Base-by-base conservation (phyloP, 176 grass and related monocot genomes). In the Hsuehochloa calcarea region DNA sequence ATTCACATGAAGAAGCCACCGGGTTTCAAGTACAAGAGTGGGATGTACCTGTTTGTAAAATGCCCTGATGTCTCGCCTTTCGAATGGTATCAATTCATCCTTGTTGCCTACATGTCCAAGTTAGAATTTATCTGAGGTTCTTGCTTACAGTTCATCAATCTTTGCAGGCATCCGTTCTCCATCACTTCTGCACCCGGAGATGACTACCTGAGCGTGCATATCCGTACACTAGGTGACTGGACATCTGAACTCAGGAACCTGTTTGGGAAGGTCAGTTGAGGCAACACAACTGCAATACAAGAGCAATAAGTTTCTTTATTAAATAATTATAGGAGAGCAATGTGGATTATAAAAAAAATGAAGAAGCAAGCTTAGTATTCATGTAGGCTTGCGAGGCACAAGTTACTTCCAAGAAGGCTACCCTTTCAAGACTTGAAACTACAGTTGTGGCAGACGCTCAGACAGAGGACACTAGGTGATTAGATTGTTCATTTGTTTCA, bases 41-140 rank as follows among this genome's bases (percentile, higher is more conserved):
- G 97, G 80, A 99, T 99, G 97, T 99, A 99, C 84, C 88, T 99
- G 17, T 99, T 99, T 85, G 91, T 99, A 19, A 99, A 99, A 73
- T 94, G 91, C 64, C 97, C 97, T 25, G 97, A 99, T 73, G 90
- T 99, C 52, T 96, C 97, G 8, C 97, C 97, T 74, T 99, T 92
- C 22, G 97, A 99, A 86, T 99, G 97, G 97, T 99, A 88, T 10
- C 15, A 76, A 80, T 68, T 71, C 37, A 71, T 77, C 16, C 43
- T 78, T 78, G 56, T 7, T 9, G 12, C 75, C 66, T 69, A 62
- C 69, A 81, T 60, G 45, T 31, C 51, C 8, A 65, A 84, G 52
- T 80, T 20, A 20, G 23, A 51, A 20, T 79, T 65, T 39, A 70
- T 87, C 60, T 23, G 10, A 73, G 41, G 1, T 67, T 77, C 54